Evolutionary conservation across 208 protist species (phyloP).

Genomic region (Vickermania spadyakhi): DNA sequence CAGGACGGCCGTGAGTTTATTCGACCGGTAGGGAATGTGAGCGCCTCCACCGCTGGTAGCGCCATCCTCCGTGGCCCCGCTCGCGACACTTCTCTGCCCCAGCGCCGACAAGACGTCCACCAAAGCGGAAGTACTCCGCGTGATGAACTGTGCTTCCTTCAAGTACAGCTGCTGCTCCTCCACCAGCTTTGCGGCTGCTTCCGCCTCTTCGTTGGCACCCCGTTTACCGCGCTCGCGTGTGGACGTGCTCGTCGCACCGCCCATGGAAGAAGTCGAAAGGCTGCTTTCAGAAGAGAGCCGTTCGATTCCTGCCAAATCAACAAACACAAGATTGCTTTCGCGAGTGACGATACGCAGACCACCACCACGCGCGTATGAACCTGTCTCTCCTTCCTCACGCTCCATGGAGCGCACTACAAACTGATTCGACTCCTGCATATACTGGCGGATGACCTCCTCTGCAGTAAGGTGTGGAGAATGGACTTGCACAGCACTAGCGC

Average conservation of each 20-base stretch:
- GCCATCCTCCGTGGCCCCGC: background rate
- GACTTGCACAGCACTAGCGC: too few species aligned
- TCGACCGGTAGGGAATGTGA: constrained; percentile 64
- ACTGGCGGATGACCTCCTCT: background rate
- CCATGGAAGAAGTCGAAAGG: background rate
- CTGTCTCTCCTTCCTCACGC: background rate
- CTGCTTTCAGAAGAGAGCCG: constrained; percentile 11
- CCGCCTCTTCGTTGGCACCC: background rate
- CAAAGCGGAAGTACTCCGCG: constrained; percentile 41
- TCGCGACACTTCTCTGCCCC: constrained; percentile 1
- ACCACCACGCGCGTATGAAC: background rate
- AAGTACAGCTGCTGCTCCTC: constrained; percentile 5
- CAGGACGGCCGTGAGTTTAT: constrained; percentile 58
- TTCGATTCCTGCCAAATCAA: constrained; percentile 75
- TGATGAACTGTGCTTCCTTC: constrained; percentile 39
- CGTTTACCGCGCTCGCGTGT: background rate
- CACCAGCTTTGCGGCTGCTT: background rate
- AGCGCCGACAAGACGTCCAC: constrained; percentile 46
- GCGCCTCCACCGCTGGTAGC: background rate
- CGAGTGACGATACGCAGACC: background rate
- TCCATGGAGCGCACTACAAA: background rate
- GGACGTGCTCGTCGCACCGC: too few species aligned
- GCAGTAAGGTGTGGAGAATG: too few species aligned
- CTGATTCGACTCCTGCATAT: background rate
- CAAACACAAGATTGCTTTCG: constrained; percentile 43